Conservation (phyloP, 305 asterid species). For the Euphrasia arctica region DNA sequence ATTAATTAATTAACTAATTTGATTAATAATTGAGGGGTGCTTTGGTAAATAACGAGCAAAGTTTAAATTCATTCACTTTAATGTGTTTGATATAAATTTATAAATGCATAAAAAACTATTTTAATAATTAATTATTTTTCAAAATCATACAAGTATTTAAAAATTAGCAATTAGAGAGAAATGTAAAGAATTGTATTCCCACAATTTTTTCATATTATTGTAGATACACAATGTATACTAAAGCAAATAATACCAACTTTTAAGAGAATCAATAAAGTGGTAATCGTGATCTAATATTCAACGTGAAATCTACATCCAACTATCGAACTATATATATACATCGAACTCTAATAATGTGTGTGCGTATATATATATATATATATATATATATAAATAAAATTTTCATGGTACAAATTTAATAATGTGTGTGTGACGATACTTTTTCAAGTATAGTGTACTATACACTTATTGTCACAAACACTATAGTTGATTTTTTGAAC, state of each 20-base stretch:
- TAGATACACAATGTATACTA: slow-evolving; percentile 12
- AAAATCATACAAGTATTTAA: too few relatives aligned
- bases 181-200: slow-evolving; percentile 10
- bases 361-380: too few relatives aligned
- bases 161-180: not conserved
- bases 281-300: slow-evolving; percentile 38
- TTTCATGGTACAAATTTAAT: not conserved
- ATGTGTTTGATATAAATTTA: too few relatives aligned
- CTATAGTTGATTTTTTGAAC: too few relatives aligned
- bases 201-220: slow-evolving; percentile 7
- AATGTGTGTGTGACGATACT: not conserved
- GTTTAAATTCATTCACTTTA: too few relatives aligned
- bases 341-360: not conserved
- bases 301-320: slow-evolving; percentile 29
- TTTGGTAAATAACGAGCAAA: not conserved
- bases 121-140: too few relatives aligned
- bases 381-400: too few relatives aligned
- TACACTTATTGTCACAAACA: too few relatives aligned
- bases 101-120: too few relatives aligned
- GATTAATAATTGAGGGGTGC: not conserved
- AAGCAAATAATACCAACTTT: slow-evolving; percentile 30
- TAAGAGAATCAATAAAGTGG: slow-evolving; percentile 30
- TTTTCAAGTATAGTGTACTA: too few relatives aligned
- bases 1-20: not conserved
- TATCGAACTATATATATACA: slow-evolving; percentile 24